Conservation (phyloP, 148 eudicot genomes). For the Gaultheria prostrata region DNA sequence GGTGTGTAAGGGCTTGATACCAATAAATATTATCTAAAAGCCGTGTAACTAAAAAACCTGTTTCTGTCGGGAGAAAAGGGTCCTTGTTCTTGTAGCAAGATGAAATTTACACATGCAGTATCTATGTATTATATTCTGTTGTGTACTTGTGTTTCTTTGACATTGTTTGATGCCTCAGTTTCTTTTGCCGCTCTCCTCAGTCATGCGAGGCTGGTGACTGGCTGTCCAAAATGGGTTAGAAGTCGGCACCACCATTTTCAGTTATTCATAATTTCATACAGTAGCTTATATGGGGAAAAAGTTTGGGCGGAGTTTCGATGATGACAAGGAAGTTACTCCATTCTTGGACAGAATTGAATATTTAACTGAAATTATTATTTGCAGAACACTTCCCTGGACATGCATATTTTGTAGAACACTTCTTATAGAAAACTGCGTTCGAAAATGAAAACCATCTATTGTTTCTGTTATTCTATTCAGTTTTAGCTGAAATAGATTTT, state of each 20-base stretch:
- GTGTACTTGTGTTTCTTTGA: background rate
- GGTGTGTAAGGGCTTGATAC: slow-evolving; percentile 8
- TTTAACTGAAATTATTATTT: no score
- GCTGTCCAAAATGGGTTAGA: background rate
- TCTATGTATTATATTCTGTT: background rate
- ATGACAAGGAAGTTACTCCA: background rate
- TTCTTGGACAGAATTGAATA: background rate
- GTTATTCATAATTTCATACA: background rate
- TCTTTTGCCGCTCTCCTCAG: background rate
- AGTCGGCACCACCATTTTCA: background rate
- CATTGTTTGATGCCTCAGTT: background rate
- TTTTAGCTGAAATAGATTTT: no score
- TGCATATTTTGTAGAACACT: no score
- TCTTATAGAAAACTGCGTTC: no score
- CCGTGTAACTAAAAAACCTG: background rate
- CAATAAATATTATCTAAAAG: background rate
- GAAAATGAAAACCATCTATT: no score
- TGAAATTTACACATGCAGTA: slow-evolving; percentile 4
- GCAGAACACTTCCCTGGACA: no score
- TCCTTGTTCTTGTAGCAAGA: background rate
- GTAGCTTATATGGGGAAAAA: background rate
- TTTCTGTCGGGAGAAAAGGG: background rate
- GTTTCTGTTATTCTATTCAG: no score
- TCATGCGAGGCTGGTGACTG: background rate
- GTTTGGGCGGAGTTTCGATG: background rate